These are phyloP conservation scores for Aegle marmelos DNA, from an alignment of 345 rosid genomes.

Conservation along the genomic window DNA sequence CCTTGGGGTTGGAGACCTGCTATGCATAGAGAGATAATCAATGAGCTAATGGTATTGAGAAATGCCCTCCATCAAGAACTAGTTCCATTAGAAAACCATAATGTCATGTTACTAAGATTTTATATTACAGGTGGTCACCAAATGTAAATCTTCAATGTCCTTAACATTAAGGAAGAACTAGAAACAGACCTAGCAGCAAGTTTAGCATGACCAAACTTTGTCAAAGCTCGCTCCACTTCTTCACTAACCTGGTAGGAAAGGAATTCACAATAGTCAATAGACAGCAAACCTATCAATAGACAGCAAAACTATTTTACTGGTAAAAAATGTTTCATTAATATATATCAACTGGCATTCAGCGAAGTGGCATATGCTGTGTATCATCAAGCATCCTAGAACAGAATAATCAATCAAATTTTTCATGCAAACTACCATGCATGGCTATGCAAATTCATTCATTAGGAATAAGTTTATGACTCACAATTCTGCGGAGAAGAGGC, in stretches of 20 bases:
- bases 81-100: background rate
- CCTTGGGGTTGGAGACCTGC: constrained; percentile 60
- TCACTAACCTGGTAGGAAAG: constrained; percentile 70
- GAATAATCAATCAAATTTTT: background rate
- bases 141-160: background rate
- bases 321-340: no score
- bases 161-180: background rate
- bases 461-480: constrained; percentile 35
- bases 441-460: background rate
- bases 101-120: background rate
- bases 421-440: background rate
- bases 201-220: constrained; percentile 56
- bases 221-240: constrained; percentile 87
- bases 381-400: background rate
- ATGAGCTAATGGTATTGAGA: background rate
- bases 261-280: constrained; percentile 5
- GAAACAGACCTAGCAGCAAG: constrained; percentile 52
- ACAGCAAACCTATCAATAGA: background rate
- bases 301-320: no score
- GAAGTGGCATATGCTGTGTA: background rate
- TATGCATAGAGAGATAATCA: background rate
- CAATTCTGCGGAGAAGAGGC: constrained; percentile 90
- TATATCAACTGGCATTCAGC: background rate
- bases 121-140: background rate
- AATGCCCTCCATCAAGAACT: background rate